Conservation (phyloP, 1,284 basidiomycete species). For the Kalmanozyma brasiliensis region DNA sequence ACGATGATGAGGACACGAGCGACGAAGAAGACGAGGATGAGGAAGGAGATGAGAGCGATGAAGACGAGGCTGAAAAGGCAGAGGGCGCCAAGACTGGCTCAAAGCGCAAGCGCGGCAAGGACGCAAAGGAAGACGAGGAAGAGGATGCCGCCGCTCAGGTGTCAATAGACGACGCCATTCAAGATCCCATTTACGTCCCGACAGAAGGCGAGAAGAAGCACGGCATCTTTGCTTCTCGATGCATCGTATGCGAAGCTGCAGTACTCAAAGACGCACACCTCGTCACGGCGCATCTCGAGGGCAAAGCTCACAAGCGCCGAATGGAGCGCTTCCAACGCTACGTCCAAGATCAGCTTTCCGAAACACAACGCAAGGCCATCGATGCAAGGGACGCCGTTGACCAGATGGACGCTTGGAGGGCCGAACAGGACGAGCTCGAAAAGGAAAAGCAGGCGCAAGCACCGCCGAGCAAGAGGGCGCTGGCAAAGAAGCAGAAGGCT, state of each 20-base stretch:
- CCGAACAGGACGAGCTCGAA: slow-evolving; percentile 18
- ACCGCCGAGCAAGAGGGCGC: slow-evolving; percentile 19
- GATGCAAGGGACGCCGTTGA: slow-evolving; percentile 46
- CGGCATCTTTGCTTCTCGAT: slow-evolving; percentile 33
- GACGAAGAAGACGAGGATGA: slow-evolving; percentile 9
- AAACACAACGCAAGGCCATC: slow-evolving; percentile 17
- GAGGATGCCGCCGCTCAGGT: slow-evolving; percentile 25
- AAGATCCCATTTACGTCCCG: slow-evolving; percentile 46
- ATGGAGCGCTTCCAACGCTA: slow-evolving; percentile 35
- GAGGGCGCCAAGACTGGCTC: slow-evolving; percentile 3
- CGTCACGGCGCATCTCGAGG: slow-evolving; percentile 32
- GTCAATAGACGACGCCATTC: slow-evolving; percentile 33
- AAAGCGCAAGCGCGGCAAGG: slow-evolving; percentile 31
- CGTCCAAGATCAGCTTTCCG: slow-evolving; percentile 26
- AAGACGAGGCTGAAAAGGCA: neutral
- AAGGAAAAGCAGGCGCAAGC: slow-evolving; percentile 25
- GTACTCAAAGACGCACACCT: slow-evolving; percentile 34
- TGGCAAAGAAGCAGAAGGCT: slow-evolving; percentile 34
- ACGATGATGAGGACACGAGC: slow-evolving; percentile 17
- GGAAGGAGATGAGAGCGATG: slow-evolving; percentile 2
- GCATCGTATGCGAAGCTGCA: slow-evolving; percentile 42
- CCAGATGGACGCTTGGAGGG: slow-evolving; percentile 38
- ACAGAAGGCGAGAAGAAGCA: slow-evolving; percentile 45
- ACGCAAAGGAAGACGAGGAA: slow-evolving; percentile 11
- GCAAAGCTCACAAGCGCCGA: slow-evolving; percentile 38